Conservation (phyloP, 2,329 filamentous ascomycete species). For the Geoglossum cookeanum region DNA sequence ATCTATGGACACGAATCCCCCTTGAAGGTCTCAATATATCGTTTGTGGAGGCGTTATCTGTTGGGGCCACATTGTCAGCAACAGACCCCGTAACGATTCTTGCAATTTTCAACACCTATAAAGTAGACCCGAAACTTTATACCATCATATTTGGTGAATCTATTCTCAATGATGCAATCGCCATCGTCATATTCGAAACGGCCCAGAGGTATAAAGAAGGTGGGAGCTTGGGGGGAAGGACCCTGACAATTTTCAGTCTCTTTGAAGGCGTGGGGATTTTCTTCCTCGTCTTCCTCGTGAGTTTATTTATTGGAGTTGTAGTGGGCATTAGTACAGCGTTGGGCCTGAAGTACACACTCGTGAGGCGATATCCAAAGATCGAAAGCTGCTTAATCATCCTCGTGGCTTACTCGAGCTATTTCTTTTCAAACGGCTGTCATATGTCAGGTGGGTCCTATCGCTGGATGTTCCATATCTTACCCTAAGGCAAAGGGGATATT, state of each 20-base stretch:
- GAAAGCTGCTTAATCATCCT: slow-evolving; percentile 89
- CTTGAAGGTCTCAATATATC: slow-evolving; percentile 70
- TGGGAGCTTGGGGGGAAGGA: slow-evolving; percentile 33
- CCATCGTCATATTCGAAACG: slow-evolving; percentile 96
- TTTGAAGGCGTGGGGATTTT: slow-evolving; percentile 90
- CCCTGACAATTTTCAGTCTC: slow-evolving; percentile 60
- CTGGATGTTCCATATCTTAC: neutral
- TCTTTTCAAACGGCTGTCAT: slow-evolving; percentile 88
- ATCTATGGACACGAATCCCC: slow-evolving; percentile 71
- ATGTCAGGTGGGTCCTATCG: slow-evolving; percentile 61
- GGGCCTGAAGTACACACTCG: slow-evolving; percentile 82
- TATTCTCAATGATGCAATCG: slow-evolving; percentile 93
- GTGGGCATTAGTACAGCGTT: slow-evolving; percentile 78
- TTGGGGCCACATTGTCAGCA: slow-evolving; percentile 87
- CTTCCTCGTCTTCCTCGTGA: slow-evolving; percentile 89
- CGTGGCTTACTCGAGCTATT: slow-evolving; percentile 91
- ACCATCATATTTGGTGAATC: slow-evolving; percentile 98
- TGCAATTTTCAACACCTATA: slow-evolving; percentile 98
- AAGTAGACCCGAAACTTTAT: slow-evolving; percentile 96
- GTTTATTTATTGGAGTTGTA: slow-evolving; percentile 68
- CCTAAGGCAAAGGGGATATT: neutral
- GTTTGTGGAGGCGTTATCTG: slow-evolving; percentile 90
- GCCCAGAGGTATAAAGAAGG: slow-evolving; percentile 80
- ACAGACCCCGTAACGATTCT: slow-evolving; percentile 96
- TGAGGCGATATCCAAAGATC: slow-evolving; percentile 83